Base-by-base conservation (phyloP, 306 rosid species). In the Elaeagnus macrophylla region DNA sequence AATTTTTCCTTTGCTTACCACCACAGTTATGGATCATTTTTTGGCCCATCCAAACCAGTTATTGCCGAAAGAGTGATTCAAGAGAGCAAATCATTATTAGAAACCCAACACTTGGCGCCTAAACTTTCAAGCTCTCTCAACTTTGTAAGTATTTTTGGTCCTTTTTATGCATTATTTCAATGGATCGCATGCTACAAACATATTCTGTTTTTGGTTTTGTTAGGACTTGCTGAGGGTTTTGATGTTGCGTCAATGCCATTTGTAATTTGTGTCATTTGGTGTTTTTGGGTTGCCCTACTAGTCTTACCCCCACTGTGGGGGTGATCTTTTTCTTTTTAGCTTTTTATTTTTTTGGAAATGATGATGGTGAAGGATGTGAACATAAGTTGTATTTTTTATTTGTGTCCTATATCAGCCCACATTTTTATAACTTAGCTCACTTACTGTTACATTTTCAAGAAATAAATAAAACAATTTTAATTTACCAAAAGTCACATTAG, bases 1-100 rank as follows among this genome's bases (percentile, higher is more conserved):
- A 13, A 42, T 5, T 7, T 8, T 40, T 43, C 12, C 48, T 16
- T 49, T 61, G 13, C 56, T 60, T 63, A n/a, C 51, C 53, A 36
- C 59, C 74, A 83, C 94, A 89, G 97, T 74, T 89, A 61, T 64
- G 97, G 97, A 25, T 83, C 94, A 9, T 89, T 89, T 77, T 89
- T 89, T 67, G 97, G 95, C 45, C 88, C 95, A 38, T 81, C 95
- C 61, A 83, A 79, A 66, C 95, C 97, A 16, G 78, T 77, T 64
- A 83, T 89, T 61, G 77, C 97, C 41, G 81, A 75, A 39, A 72
- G 97, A 79, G 97, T 89, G 39, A 89, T 89, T 53, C 95, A 86
- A 73, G 97, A 89, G 81, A 83, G 94, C 88, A 85, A 83, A 76
- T 86, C 95, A 1, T 53, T 89, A 56, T 56, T 86, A 67, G 95